Percentiles rank a stretch among this genome's conserved stretches.
These are phyloP conservation scores for Phaeosphaeriaceae sp. DNA, from an alignment of 2,329 filamentous ascomycete species.

Conservation along the genomic window DNA sequence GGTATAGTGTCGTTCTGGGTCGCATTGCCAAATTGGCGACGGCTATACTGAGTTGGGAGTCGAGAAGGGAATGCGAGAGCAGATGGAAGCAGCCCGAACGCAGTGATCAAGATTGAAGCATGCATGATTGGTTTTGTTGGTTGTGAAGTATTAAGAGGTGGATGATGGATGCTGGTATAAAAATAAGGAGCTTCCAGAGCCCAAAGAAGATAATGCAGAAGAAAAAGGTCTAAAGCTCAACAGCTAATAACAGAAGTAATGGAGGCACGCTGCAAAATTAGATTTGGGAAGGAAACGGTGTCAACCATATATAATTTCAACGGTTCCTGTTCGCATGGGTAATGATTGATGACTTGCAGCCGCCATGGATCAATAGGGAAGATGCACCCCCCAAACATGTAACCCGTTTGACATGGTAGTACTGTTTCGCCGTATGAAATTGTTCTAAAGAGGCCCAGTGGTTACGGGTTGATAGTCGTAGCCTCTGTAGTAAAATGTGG, in stretches of 20 bases:
- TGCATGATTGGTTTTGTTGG: constrained; percentile 26
- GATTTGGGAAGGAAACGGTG: neutral
- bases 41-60: constrained; percentile 11
- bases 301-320: constrained; percentile 1
- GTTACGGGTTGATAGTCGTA: constrained; percentile 12
- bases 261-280: constrained; percentile 1
- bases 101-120: constrained; percentile 24
- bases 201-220: constrained; percentile 28
- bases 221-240: constrained; percentile 13
- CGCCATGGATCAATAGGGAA: constrained; percentile 1
- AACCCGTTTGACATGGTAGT: constrained; percentile 16
- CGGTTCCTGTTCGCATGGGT: constrained; percentile 4
- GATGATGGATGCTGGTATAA: neutral
- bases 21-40: constrained; percentile 5
- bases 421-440: constrained; percentile 17
- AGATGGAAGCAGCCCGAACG: constrained; percentile 30
- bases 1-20: constrained; percentile 22
- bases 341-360: constrained; percentile 14
- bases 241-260: neutral
- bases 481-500: constrained; percentile 15
- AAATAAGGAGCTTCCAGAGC: constrained; percentile 42
- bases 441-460: too few species aligned
- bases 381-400: constrained; percentile 17
- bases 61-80: constrained; percentile 29
- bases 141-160: neutral